These are phyloP conservation scores for Kluyveromyces nonfermentans DNA, from an alignment of 805 yeast genomes.

Conservation along the genomic window DNA sequence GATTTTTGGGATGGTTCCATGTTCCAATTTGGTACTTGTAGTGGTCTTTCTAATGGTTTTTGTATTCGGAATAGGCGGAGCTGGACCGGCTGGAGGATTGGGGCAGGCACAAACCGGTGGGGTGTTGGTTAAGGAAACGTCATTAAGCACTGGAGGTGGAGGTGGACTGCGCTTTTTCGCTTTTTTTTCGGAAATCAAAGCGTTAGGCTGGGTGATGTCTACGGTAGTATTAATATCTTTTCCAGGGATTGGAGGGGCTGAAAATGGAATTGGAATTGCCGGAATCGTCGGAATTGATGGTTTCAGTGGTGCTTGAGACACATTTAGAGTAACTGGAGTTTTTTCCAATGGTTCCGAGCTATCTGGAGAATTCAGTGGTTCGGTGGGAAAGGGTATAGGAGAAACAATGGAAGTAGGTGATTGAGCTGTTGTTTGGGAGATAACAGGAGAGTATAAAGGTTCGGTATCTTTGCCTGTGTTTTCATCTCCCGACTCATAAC, in stretches of 20 bases:
- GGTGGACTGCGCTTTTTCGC: background rate
- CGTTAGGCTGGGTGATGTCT: background rate
- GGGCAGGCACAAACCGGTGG: background rate
- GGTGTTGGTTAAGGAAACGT: constrained; percentile 6
- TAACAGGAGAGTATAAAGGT: background rate
- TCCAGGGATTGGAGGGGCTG: background rate
- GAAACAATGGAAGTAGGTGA: constrained; percentile 3
- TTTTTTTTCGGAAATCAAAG: background rate
- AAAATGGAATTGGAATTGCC: constrained; percentile 1
- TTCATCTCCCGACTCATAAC: constrained; percentile 17
- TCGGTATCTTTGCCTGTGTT: constrained; percentile 5
- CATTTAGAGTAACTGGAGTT: constrained; percentile 11
- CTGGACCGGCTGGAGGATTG: constrained; percentile 2
- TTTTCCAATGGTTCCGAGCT: constrained; percentile 9
- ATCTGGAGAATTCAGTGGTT: constrained; percentile 5
- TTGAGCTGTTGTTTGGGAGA: constrained; percentile 3
- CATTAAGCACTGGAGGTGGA: constrained; percentile 6
- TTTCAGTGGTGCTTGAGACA: constrained; percentile 3
- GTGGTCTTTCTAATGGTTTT: constrained; percentile 5
- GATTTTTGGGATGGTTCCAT: constrained; percentile 11
- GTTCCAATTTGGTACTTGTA: constrained; percentile 9
- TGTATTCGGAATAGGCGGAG: constrained; percentile 11
- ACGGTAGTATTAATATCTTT: background rate
- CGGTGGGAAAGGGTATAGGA: constrained; percentile 12
- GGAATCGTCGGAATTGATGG: constrained; percentile 10